Conservation (phyloP, 805 yeast genomes). For the Wickerhamiella galacta region DNA sequence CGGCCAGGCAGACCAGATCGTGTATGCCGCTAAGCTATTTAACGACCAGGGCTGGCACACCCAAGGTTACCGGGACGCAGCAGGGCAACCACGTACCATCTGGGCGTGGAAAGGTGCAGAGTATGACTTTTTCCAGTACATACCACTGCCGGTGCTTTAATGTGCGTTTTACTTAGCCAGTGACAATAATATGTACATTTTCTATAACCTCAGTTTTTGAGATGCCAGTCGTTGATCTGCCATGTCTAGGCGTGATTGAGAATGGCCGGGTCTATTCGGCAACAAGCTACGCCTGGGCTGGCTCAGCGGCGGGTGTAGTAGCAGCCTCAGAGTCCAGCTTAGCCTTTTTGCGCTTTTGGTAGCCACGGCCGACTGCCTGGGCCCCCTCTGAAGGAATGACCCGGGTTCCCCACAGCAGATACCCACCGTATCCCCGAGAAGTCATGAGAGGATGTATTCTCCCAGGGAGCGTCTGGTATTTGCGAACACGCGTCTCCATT, state of each 20-base stretch:
- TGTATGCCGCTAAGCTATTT: conserved; percentile 21
- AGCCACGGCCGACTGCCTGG: conserved; percentile 40
- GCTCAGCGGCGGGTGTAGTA: background rate
- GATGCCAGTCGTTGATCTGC: too few relatives aligned
- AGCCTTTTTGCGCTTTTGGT: conserved; percentile 4
- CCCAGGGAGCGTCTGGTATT: conserved; percentile 86
- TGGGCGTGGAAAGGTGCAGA: conserved; percentile 11
- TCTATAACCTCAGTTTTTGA: too few relatives aligned
- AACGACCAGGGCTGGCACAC: conserved; percentile 28
- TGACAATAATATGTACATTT: too few relatives aligned
- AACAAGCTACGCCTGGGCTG: too few relatives aligned
- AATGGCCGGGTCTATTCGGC: too few relatives aligned
- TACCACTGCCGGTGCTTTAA: too few relatives aligned
- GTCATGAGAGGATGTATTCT: conserved; percentile 93
- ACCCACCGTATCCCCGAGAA: conserved; percentile 84
- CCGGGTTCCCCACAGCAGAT: conserved; percentile 55
- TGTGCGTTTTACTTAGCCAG: too few relatives aligned
- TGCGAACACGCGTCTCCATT: conserved; percentile 65
- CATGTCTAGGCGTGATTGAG: too few relatives aligned
- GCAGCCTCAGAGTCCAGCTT: background rate
- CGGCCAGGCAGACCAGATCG: conserved; percentile 45
- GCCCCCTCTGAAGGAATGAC: conserved; percentile 58
- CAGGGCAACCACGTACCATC: conserved; percentile 13
- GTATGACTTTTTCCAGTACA: too few relatives aligned
- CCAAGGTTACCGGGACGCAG: conserved; percentile 11